Base-by-base conservation (phyloP, 1,139 yeast species). In the Chernovozyma aurita region DNA sequence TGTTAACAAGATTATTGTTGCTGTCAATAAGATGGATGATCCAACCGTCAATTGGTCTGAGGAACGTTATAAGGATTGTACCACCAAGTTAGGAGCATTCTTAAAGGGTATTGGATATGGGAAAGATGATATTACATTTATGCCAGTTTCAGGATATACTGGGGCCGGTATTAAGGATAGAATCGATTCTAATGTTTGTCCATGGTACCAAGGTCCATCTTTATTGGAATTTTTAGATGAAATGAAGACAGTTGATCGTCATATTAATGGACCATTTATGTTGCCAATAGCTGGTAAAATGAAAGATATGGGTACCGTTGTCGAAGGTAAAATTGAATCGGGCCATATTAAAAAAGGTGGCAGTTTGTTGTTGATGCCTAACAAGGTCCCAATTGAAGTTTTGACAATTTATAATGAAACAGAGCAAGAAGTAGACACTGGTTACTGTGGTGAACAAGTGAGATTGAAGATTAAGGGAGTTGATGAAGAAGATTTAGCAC, bases 61-160 rank as follows among this genome's bases (percentile, higher is more conserved):
- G 66, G 95, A 85, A 60, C 85, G 99, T 66, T 92, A 87, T 63
- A 88, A 85, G 53, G 98, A 92, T 69, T 92, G 98, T 76, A 88
- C 86, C 46, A 65, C 78, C 49, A 92, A 90, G 63, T 71, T 94
- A 50, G 78, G 79, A 24, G 56, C 61, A 36, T 92, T 81, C 73
- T 76, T 92, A 60, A 87, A 79, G 68, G 95, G 90, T 52, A 84
- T 90, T 55, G 98, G 98, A 35, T 92, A 87, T 69, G 65, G 75
- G 39, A 86, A 85, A 66, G 85, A 82, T 36, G 96, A 90, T 59
- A 85, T 94, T 38, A 60, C 77, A 24, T 85, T 78, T 65, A 92
- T 92, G 97, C 99, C 99, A 34, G 97, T 92, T 38, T 87, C 97
- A 28, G 99, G 98, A 42, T 92, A 73, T 71, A 88, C 97, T 37